Base-by-base conservation (phyloP, 768 basidiomycete species). In the Leccinum boreale region DNA sequence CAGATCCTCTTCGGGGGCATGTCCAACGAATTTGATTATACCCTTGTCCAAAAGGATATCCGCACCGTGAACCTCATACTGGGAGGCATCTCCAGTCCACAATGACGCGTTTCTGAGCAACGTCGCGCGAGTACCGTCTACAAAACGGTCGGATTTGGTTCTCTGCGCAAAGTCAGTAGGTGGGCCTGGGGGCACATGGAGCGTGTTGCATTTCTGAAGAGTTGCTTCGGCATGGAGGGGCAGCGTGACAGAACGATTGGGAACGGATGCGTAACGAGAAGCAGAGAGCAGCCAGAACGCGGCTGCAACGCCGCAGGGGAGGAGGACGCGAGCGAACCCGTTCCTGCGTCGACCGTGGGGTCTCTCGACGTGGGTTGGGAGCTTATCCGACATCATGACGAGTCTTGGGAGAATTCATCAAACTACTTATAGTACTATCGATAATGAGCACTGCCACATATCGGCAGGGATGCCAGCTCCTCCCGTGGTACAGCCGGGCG, bases 401-500 rank as follows among this genome's bases (percentile, higher is more conserved):
- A 12, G 53, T 53, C 10, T 15, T 15, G 35, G 42, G 47, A 28
- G 17, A 39, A 39, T 9, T n/a, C 17, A n/a, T 39, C 17, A n/a
- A 39, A 3, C 3, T 39, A 17, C 17, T 39, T 39, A 39, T 33
- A 33, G 31, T 31, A 28, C 5, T 33, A 36, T 17, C 9, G 35
- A 36, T 36, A 7, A 35, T 15, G 15, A 39, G 17, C 36, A 39
- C 45, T 8, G 45, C 45, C 23, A 23, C 23, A 45, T 45, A 21
- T 45, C 54, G 19, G 28, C 35, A n/a, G 46, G 33, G 11, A 68
- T 60, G 61, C 31, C 31, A 12, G 31, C 31, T 33, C 83, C 81
- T 26, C 86, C 86, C 0, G 83, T 86, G 29, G 81, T 87, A n/a
- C 75, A 83, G 39, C 85, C 86, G n/a, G 79, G 80, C 42, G 75